Evolutionary conservation across 768 basidiomycete species (phyloP).

Genomic region (Lepiota venenata): DNA sequence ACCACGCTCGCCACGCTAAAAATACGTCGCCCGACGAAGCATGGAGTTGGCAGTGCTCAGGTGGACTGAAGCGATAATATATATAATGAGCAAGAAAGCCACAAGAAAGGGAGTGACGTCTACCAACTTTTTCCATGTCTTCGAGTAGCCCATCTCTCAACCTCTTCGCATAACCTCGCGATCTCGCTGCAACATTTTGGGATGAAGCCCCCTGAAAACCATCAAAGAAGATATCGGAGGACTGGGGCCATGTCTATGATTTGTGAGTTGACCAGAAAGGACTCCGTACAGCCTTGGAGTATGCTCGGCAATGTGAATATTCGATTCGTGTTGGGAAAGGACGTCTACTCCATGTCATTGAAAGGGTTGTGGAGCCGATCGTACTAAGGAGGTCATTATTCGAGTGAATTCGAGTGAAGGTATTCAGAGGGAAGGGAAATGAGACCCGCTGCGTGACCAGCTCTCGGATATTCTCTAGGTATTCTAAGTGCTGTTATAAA

Average conservation of each 20-base stretch:
- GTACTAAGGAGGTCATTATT: conserved; percentile 12
- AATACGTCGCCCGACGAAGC: too few species aligned
- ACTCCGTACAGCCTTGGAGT: conserved; percentile 19
- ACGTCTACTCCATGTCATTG: conserved; percentile 27
- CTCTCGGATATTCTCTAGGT: neutral
- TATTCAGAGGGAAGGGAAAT: neutral
- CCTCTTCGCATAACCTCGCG: conserved; percentile 27
- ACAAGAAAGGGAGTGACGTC: conserved; percentile 17
- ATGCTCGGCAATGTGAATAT: conserved; percentile 20
- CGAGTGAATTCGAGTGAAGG: too few species aligned
- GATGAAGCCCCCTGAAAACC: conserved; percentile 49
- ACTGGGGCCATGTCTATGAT: conserved; percentile 28
- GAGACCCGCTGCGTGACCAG: neutral
- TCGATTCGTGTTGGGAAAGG: conserved; percentile 25
- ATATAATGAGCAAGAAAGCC: neutral
- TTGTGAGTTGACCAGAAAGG: conserved; percentile 23
- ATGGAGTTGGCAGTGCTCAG: conserved; percentile 6
- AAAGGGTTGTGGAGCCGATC: conserved; percentile 23
- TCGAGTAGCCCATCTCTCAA: conserved; percentile 36
- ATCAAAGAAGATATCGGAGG: conserved; percentile 39
- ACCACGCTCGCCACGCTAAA: too few species aligned
- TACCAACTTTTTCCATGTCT: conserved; percentile 11
- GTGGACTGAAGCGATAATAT: neutral
- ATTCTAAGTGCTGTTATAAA: conserved; percentile 6
- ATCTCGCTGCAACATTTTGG: conserved; percentile 33